Evolutionary conservation across 1,284 basidiomycete genomes (phyloP), one percentile per base, ranked within the genome.

Genomic region (Boletellus deceptivus): DNA sequence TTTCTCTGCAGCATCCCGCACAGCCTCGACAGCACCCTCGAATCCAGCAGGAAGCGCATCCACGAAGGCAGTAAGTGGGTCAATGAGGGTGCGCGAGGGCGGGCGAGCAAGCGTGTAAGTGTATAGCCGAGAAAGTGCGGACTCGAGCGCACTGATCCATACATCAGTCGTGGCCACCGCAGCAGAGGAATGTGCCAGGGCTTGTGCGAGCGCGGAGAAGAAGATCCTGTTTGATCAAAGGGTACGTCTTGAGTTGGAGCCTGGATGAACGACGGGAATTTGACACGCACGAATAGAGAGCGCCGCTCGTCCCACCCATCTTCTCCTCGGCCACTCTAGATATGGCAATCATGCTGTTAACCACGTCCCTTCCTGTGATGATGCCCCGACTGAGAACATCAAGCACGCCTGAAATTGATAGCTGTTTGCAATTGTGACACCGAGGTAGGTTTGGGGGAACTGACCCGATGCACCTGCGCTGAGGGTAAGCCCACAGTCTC

Each of bases 281-380:
- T 0, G 14, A 61, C 7, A 73, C 84, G 56, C 58, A 91, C 87
- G 91, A 92, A 68, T 95, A 97, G 25, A 97, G 71, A 1, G 93
- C 94, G 6, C 93, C 94, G 54, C 86, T 90, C 6, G 93, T 97
- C 17, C 94, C 94, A 29, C 91, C 94, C 93, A 97, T 97, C 46
- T 80, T 77, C 59, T 89, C 84, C 70, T 94, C 91, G 4, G 86
- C 85, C 22, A 87, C 81, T 55, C 83, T 78, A 2, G 91, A 82
- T 50, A 95, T 82, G 5, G 76, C 73, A 35, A 91, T 80, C 50
- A 92, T 73, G 42, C 79, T 76, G 39, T 72, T 72, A 44, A 86
- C 73, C 46, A 87, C 77, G 56, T 89, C 80, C 29, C 68, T 58
- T 14, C 79, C 79, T 6, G 65, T 66, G 34, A 88, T 51, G 20